These are phyloP conservation scores for Entomortierella parvispora DNA, from an alignment of 192 early-diverging fungal species.

Conservation along the genomic window DNA sequence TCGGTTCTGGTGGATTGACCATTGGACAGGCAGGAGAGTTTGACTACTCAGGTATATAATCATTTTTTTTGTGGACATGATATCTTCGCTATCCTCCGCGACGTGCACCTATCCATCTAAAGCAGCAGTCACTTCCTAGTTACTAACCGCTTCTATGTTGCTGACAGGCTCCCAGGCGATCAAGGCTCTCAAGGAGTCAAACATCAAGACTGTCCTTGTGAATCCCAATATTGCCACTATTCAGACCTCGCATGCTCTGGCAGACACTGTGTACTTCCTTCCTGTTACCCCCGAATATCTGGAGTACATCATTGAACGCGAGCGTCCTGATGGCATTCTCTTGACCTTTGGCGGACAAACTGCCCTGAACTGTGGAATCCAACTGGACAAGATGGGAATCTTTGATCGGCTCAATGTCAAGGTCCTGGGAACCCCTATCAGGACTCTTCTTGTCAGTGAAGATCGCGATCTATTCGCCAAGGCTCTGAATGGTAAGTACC, in stretches of 20 bases:
- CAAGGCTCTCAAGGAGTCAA: constrained; percentile 94
- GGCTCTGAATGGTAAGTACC: constrained; percentile 77
- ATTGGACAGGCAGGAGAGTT: constrained; percentile 99
- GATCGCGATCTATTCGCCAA: constrained; percentile 96
- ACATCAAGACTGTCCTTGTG: constrained; percentile 93
- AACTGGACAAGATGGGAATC: constrained; percentile 84
- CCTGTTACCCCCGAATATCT: constrained; percentile 95
- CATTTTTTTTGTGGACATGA: no score
- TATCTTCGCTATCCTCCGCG: no score
- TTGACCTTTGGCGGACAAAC: constrained; percentile 98
- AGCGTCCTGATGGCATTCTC: constrained; percentile 95
- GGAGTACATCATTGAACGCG: constrained; percentile 90
- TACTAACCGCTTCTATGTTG: not conserved
- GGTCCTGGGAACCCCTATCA: constrained; percentile 95
- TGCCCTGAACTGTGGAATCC: constrained; percentile 95
- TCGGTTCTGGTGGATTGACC: constrained; percentile 94
- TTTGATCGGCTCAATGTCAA: constrained; percentile 85
- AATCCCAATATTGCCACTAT: constrained; percentile 99
- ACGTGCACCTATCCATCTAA: no score
- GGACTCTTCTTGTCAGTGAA: constrained; percentile 90
- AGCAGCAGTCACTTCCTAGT: not conserved
- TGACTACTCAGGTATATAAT: constrained; percentile 90
- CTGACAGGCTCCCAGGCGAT: constrained; percentile 90
- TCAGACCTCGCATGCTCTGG: constrained; percentile 93
- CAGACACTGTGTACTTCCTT: constrained; percentile 95